phyloP scores from a whole-genome alignment of 2,329 filamentous ascomycete species.

The Fonsecaea erecta region DNA sequence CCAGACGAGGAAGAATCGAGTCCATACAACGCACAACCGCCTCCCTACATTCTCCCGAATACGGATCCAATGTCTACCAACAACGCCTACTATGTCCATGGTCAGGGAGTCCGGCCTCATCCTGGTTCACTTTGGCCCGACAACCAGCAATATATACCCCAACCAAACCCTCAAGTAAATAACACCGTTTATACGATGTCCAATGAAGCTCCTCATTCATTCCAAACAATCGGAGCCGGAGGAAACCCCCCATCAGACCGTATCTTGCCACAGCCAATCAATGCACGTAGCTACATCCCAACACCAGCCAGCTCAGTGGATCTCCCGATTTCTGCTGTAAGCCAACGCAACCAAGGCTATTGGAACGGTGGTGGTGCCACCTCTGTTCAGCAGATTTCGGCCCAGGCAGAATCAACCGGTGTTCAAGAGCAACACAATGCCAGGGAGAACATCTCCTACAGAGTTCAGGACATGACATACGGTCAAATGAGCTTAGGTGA shows the following conservation, averaged over 20 bases:
- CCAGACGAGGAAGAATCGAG: constrained; percentile 42
- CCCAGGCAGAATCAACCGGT: constrained; percentile 21
- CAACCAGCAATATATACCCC: constrained; percentile 22
- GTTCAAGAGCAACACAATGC: constrained; percentile 32
- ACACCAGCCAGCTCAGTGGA: constrained; percentile 16
- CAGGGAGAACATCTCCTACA: constrained; percentile 34
- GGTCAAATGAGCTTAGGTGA: constrained; percentile 40
- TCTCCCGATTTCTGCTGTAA: constrained; percentile 11
- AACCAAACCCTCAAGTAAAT: constrained; percentile 17
- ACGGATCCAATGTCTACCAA: constrained; percentile 39
- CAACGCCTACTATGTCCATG: constrained; percentile 27
- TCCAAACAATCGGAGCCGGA: constrained; percentile 15
- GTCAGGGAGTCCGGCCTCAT: constrained; percentile 25
- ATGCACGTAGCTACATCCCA: constrained; percentile 18
- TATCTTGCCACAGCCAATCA: constrained; percentile 25
- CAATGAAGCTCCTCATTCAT: constrained; percentile 19
- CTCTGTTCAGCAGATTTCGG: constrained; percentile 9
- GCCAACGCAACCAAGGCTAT: constrained; percentile 11
- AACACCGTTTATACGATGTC: constrained; percentile 18
- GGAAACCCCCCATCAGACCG: constrained; percentile 26
- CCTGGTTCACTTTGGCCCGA: constrained; percentile 29
- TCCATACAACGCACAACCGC: constrained; percentile 43
- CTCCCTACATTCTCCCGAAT: constrained; percentile 45
- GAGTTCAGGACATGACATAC: constrained; percentile 41
- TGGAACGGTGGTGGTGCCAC: constrained; percentile 23